Conservation (phyloP, 371 early-diverging fungal species). For the Lichtheimia ornata region DNA sequence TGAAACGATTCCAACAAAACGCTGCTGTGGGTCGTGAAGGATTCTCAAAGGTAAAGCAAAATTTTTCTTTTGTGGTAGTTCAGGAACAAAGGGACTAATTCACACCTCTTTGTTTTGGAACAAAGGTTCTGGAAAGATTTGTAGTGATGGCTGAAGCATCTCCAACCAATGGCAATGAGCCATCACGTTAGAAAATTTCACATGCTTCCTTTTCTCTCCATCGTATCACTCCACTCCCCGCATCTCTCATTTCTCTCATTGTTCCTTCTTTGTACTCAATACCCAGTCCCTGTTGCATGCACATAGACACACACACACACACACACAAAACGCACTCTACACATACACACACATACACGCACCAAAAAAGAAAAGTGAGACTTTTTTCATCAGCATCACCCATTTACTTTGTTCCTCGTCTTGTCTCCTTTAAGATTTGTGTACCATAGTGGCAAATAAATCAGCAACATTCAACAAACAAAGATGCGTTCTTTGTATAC, state of each 20-base stretch:
- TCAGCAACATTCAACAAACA: no score
- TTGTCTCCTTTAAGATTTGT: not conserved
- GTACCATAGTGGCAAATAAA: no score
- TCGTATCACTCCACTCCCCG: not conserved
- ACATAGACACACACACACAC: no score
- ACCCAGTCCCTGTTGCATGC: no score
- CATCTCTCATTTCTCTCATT: not conserved
- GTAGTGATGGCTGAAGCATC: constrained; percentile 44
- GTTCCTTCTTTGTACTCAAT: not conserved
- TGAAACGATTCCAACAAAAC: constrained; percentile 86
- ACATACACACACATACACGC: no score
- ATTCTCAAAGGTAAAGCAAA: constrained; percentile 62
- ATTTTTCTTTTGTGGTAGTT: not conserved
- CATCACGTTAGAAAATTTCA: constrained; percentile 8
- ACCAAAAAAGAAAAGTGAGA: not conserved
- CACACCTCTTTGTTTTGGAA: not conserved
- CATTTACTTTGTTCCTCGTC: not conserved
- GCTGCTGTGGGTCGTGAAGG: constrained; percentile 78
- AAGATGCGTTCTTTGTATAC: no score
- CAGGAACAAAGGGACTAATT: not conserved
- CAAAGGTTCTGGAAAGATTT: constrained; percentile 52
- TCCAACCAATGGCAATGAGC: constrained; percentile 2
- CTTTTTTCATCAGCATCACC: no score
- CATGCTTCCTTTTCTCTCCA: not conserved
- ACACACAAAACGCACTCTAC: no score